These are phyloP conservation scores for Rhodotorula glutinis DNA, from an alignment of 1,284 basidiomycete species.

Conservation along the genomic window DNA sequence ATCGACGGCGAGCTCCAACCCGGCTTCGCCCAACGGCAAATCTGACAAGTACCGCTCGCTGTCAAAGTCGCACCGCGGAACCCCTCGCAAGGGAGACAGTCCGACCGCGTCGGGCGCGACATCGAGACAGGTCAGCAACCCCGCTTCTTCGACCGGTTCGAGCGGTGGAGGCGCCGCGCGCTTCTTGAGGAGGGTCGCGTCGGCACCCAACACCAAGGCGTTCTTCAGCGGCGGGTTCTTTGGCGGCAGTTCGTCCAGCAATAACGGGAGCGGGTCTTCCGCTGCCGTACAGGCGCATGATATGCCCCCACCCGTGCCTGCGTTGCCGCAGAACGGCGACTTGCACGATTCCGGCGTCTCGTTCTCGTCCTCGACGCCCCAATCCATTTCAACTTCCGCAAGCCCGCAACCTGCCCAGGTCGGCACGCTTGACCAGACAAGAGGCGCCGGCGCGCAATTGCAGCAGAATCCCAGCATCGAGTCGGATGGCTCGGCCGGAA, in stretches of 20 bases:
- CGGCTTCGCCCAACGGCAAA: conserved; percentile 4
- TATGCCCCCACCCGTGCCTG: no score
- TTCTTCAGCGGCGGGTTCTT: conserved; percentile 57
- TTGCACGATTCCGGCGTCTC: conserved; percentile 33
- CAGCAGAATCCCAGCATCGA: background rate
- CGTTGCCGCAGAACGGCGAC: conserved; percentile 13
- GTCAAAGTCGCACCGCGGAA: conserved; percentile 14
- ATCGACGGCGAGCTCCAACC: background rate
- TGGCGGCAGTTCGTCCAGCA: conserved; percentile 7
- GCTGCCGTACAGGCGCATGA: conserved; percentile 14
- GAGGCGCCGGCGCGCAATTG: background rate
- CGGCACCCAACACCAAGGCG: conserved; percentile 92
- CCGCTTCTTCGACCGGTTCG: background rate
- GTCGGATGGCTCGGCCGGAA: background rate
- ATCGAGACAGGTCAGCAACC: conserved; percentile 6
- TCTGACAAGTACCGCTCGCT: conserved; percentile 21
- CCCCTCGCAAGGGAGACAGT: background rate
- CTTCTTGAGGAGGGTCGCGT: conserved; percentile 89
- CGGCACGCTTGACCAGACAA: background rate
- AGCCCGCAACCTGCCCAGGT: conserved; percentile 4
- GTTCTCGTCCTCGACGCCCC: conserved; percentile 15
- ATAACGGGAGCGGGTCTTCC: background rate
- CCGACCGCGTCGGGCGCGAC: no score
- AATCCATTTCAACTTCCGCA: conserved; percentile 9
- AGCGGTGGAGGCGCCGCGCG: conserved; percentile 48